A percentile compares a stretch with the other conserved stretches of the same genome.
phyloP scores from a whole-genome alignment of 352 stramenopile genomes.

The Pythium dissimile region DNA sequence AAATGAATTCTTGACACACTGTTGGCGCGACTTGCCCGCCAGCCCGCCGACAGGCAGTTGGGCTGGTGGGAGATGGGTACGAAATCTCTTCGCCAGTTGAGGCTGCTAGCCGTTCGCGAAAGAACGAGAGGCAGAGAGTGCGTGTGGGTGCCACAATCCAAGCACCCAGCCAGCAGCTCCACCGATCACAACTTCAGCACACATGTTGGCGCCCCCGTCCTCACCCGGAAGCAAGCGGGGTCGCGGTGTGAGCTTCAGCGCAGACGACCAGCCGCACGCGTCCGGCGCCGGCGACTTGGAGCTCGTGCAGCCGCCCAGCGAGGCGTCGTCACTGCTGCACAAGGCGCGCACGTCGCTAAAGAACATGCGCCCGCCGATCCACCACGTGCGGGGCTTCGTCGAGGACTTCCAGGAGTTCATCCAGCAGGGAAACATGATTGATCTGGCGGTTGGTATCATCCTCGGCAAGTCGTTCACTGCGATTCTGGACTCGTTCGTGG shows the following conservation, averaged over 20 bases:
- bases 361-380: slow-evolving; percentile 22
- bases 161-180: too few species aligned
- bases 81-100: background rate
- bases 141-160: background rate
- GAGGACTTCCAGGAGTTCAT: slow-evolving; percentile 74
- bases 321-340: slow-evolving; percentile 15
- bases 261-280: background rate
- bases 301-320: background rate
- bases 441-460: slow-evolving; percentile 66
- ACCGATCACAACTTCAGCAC: too few species aligned
- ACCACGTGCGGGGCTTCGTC: slow-evolving; percentile 30
- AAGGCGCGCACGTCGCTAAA: slow-evolving; percentile 14
- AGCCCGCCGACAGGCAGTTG: background rate
- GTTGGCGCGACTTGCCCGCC: background rate
- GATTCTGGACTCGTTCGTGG: slow-evolving; percentile 73
- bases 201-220: too few species aligned
- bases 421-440: slow-evolving; percentile 72
- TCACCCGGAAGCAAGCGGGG: background rate
- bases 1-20: background rate
- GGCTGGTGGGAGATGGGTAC: slow-evolving; percentile 19
- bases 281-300: background rate
- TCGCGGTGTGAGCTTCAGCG: background rate
- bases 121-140: background rate
- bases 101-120: too few species aligned
- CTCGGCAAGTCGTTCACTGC: slow-evolving; percentile 58